Percentiles rank a stretch among this genome's conserved stretches.
These are phyloP conservation scores for Lasiosphaeriaceae sp. DNA, from an alignment of 495 filamentous ascomycete species.

Conservation along the genomic window DNA sequence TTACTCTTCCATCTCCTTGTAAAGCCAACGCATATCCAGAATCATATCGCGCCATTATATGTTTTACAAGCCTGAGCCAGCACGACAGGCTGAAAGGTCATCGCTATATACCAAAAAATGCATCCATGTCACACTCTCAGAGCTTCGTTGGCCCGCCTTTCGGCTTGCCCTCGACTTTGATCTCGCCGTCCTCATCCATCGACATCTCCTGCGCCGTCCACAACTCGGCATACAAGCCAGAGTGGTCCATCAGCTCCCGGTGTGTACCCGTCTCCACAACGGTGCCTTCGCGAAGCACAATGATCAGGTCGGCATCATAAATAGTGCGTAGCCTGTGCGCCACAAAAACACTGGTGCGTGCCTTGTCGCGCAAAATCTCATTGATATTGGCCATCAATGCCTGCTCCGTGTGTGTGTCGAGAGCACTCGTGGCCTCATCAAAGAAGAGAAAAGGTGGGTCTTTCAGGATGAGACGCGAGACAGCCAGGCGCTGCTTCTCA, in stretches of 20 bases:
- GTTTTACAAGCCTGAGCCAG: no score
- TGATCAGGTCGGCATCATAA: conserved; percentile 89
- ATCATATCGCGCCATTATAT: no score
- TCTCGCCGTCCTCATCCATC: conserved; percentile 14
- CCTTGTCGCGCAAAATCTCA: conserved; percentile 84
- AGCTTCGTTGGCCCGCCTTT: no score
- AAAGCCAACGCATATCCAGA: no score
- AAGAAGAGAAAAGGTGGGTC: conserved; percentile 93
- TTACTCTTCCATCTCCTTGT: no score
- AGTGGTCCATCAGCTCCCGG: conserved; percentile 69
- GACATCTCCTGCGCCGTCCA: conserved; percentile 57
- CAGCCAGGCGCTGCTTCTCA: conserved; percentile 90
- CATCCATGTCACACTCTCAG: no score
- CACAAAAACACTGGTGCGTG: conserved; percentile 87
- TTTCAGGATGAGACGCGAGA: conserved; percentile 83
- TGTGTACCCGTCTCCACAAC: conserved; percentile 89
- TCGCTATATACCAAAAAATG: no score
- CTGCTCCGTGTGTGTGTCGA: conserved; percentile 96
- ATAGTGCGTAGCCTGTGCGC: conserved; percentile 91
- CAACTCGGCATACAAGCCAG: conserved; percentile 81
- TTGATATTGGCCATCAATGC: conserved; percentile 90
- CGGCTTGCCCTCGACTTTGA: neutral
- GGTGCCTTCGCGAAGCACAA: conserved; percentile 78
- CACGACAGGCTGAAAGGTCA: no score
- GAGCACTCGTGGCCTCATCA: conserved; percentile 92